Percentiles rank a stretch among this genome's conserved stretches.
These are phyloP conservation scores for Metschnikowia amazonensis DNA, from an alignment of 805 yeast species.

Conservation along the genomic window DNA sequence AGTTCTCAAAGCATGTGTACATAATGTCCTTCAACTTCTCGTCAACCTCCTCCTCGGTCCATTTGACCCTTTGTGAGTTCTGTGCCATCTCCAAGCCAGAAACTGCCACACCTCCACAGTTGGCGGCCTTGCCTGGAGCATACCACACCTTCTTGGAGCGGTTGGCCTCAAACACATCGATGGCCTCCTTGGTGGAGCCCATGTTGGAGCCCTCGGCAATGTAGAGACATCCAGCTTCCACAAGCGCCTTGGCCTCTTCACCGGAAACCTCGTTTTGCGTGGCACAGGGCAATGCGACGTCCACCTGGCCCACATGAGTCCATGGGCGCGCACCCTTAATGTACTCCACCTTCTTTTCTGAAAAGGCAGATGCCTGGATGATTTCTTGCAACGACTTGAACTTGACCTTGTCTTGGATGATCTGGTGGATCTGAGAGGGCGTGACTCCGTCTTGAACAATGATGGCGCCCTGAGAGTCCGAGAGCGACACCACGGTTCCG, in stretches of 20 bases:
- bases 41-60: conserved; percentile 95
- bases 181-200: conserved; percentile 99
- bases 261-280: conserved; percentile 98
- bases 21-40: conserved; percentile 84
- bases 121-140: conserved; percentile 99
- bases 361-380: conserved; percentile 55
- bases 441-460: conserved; percentile 79
- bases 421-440: conserved; percentile 69
- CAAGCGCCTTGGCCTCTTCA: conserved; percentile 92
- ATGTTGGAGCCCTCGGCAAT: conserved; percentile 99
- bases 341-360: conserved; percentile 64
- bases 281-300: conserved; percentile 96
- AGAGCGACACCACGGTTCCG: conserved; percentile 87
- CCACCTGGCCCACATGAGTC: conserved; percentile 86
- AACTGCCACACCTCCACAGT: conserved; percentile 99
- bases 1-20: conserved; percentile 89
- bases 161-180: conserved; percentile 86
- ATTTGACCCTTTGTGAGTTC: conserved; percentile 88
- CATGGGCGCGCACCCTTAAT: conserved; percentile 95
- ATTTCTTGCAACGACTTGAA: conserved; percentile 73
- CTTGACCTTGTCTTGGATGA: conserved; percentile 74
- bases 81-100: conserved; percentile 99
- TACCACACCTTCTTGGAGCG: conserved; percentile 80
- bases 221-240: conserved; percentile 86
- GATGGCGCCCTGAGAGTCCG: conserved; percentile 92